These are phyloP conservation scores for Aphanocladium album DNA, from an alignment of 2,329 filamentous ascomycete genomes.

Conservation along the genomic window DNA sequence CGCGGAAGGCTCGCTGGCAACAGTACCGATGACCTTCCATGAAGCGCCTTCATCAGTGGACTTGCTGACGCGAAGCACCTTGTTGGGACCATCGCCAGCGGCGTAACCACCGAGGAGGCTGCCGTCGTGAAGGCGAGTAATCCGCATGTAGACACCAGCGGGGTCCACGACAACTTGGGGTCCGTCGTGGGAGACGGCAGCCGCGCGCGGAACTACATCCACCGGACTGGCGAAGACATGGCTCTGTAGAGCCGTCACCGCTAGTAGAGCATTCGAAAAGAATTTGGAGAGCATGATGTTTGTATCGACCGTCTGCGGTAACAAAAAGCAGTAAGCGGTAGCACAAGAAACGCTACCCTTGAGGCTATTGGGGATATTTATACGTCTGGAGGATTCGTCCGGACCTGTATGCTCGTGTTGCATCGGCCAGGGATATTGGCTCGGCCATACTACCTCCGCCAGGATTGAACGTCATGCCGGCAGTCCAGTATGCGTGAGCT, in stretches of 20 bases:
- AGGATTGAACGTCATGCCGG: not conserved
- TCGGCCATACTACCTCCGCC: not conserved
- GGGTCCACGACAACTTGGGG: not conserved
- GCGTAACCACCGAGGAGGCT: not conserved
- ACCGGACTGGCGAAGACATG: not conserved
- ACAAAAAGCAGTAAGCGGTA: not conserved
- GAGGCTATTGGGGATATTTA: not conserved
- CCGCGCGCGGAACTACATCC: not conserved
- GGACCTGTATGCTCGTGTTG: not conserved
- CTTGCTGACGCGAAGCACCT: conserved; percentile 15
- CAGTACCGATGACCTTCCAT: conserved; percentile 22
- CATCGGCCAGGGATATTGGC: too few species aligned
- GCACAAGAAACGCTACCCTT: not conserved
- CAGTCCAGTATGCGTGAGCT: not conserved
- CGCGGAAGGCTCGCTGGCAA: not conserved
- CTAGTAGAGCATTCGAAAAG: not conserved
- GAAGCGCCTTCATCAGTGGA: conserved; percentile 25
- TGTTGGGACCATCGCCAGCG: not conserved
- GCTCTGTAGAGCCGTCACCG: not conserved
- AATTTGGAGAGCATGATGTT: not conserved
- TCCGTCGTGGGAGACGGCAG: not conserved
- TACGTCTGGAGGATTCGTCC: not conserved
- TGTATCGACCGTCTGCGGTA: not conserved
- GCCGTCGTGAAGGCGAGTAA: not conserved
- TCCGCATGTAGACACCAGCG: not conserved